Conservation (phyloP, 192 early-diverging fungal species). For the Mortierella claussenii region DNA sequence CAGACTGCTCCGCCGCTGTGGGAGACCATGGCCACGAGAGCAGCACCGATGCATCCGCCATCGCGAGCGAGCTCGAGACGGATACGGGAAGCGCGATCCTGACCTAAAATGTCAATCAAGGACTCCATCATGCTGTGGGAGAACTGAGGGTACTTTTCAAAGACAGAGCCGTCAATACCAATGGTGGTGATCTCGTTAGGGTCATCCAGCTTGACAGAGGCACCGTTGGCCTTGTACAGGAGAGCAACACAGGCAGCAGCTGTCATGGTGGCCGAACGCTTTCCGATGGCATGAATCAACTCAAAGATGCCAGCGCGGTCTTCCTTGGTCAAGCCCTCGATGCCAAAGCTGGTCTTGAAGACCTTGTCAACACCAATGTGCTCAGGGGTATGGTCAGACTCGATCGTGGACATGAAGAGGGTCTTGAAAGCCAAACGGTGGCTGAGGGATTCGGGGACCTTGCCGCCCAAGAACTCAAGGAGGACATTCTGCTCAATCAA, state of each 20-base stretch:
- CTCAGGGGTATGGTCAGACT: slow-evolving; percentile 72
- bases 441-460: slow-evolving; percentile 68
- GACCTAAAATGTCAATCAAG: slow-evolving; percentile 78
- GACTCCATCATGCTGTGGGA: slow-evolving; percentile 80
- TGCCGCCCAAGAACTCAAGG: slow-evolving; percentile 75
- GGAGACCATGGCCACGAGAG: slow-evolving; percentile 76
- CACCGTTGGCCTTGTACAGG: slow-evolving; percentile 62
- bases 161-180: slow-evolving; percentile 92
- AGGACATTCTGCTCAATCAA: slow-evolving; percentile 83
- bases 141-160: slow-evolving; percentile 91
- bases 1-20: slow-evolving; percentile 49
- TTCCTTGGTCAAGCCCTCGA: slow-evolving; percentile 65
- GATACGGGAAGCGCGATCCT: slow-evolving; percentile 75
- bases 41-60: slow-evolving; percentile 83
- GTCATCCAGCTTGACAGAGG: slow-evolving; percentile 57
- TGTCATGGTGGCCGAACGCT: slow-evolving; percentile 83
- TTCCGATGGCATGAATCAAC: slow-evolving; percentile 65
- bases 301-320: slow-evolving; percentile 78
- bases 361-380: slow-evolving; percentile 69
- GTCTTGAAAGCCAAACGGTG: slow-evolving; percentile 82
- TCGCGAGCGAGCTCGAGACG: slow-evolving; percentile 79
- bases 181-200: slow-evolving; percentile 69
- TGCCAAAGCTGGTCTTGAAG: slow-evolving; percentile 67
- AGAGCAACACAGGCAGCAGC: slow-evolving; percentile 80
- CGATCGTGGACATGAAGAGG: slow-evolving; percentile 71